Conservation (phyloP, 371 early-diverging fungal genomes). For the Scutellospora calospora region DNA sequence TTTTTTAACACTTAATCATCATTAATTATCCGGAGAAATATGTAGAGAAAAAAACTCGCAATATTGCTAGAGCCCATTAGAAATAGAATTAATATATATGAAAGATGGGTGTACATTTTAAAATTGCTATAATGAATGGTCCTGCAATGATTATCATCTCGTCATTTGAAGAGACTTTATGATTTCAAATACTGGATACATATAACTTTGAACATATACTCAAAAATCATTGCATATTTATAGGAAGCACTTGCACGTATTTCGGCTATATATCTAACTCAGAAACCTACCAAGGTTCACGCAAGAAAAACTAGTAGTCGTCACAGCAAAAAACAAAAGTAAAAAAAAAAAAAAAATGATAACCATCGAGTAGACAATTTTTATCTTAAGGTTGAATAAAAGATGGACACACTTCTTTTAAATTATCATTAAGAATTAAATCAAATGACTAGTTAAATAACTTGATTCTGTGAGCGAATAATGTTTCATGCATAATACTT, state of each 20-base stretch:
- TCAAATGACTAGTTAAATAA: too few relatives aligned
- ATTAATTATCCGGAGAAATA: background rate
- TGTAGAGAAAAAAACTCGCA: constrained; percentile 38
- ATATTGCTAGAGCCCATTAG: constrained; percentile 56
- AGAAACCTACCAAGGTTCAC: constrained; percentile 68
- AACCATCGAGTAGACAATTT: too few relatives aligned
- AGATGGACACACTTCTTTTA: too few relatives aligned
- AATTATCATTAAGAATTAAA: too few relatives aligned
- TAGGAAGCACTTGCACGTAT: constrained; percentile 83
- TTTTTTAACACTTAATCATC: background rate
- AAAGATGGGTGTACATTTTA: constrained; percentile 52
- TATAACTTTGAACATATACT: background rate
- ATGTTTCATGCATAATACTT: too few relatives aligned
- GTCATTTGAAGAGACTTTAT: background rate
- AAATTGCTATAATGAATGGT: constrained; percentile 50
- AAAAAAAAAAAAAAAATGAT: constrained; percentile 3
- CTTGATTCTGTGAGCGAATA: too few relatives aligned
- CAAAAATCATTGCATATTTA: constrained; percentile 46
- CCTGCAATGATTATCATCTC: background rate
- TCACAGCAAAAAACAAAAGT: constrained; percentile 44
- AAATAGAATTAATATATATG: constrained; percentile 47
- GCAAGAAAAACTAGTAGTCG: constrained; percentile 62
- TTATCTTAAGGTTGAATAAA: too few relatives aligned
- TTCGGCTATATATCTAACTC: constrained; percentile 72
- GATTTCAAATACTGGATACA: constrained; percentile 45